phyloP scores from a whole-genome alignment of 352 stramenopile species.

The Phytopythium aichiense region DNA sequence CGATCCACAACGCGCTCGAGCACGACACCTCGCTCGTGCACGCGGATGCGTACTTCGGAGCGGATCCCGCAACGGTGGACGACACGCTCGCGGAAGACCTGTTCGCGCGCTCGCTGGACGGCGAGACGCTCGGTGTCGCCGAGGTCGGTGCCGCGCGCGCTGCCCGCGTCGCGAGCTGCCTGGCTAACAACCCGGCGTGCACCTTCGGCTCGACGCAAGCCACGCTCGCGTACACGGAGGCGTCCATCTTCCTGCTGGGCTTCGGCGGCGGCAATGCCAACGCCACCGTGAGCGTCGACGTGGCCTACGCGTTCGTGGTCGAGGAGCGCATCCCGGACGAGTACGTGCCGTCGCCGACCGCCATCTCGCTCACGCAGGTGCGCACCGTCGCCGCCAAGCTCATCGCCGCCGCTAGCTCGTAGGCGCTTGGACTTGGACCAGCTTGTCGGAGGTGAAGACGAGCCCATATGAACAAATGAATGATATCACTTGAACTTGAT shows the following conservation, averaged over 20 bases:
- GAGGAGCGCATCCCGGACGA: slow-evolving; percentile 31
- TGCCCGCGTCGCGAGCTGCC: slow-evolving; percentile 23
- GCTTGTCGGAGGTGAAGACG: not conserved
- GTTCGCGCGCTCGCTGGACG: slow-evolving; percentile 18
- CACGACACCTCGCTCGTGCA: slow-evolving; percentile 50
- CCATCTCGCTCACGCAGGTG: slow-evolving; percentile 21
- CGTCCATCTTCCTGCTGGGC: slow-evolving; percentile 28
- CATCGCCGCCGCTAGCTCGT: slow-evolving; percentile 7
- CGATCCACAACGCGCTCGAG: slow-evolving; percentile 34
- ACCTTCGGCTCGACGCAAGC: slow-evolving; percentile 27
- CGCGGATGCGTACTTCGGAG: slow-evolving; percentile 39
- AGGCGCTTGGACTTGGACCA: not conserved
- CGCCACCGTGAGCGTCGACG: slow-evolving; percentile 22
- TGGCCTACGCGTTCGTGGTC: slow-evolving; percentile 22
- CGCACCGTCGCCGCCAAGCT: slow-evolving; percentile 21
- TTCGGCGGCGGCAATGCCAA: slow-evolving; percentile 30
- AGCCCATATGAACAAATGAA: not conserved
- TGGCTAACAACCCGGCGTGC: slow-evolving; percentile 29
- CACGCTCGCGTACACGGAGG: slow-evolving; percentile 29
- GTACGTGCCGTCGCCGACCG: slow-evolving; percentile 14
- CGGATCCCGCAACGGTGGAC: slow-evolving; percentile 27
- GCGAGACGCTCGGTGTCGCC: slow-evolving; percentile 19
- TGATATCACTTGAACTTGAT: not conserved
- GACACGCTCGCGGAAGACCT: slow-evolving; percentile 25
- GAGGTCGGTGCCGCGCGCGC: slow-evolving; percentile 30